A percentile compares a stretch with the other conserved stretches of the same genome.
Evolutionary conservation across 1,284 basidiomycete species (phyloP).

Genomic region (Austroboletus novae-zelandiae): DNA sequence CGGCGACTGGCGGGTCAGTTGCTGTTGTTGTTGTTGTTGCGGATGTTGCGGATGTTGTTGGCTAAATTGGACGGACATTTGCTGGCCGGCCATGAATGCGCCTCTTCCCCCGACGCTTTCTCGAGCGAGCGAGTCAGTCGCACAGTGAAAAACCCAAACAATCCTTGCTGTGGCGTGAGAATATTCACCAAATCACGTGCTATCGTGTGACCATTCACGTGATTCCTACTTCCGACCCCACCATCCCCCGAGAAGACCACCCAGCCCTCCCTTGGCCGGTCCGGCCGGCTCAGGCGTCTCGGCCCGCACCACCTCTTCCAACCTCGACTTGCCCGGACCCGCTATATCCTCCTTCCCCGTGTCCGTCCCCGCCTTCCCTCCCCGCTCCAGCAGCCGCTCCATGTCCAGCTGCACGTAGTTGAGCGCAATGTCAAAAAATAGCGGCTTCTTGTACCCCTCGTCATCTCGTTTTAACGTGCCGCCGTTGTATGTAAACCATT

Average conservation of each 20-base stretch:
- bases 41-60: constrained; percentile 16
- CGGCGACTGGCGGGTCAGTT: constrained; percentile 13
- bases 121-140: background rate
- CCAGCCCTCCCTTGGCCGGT: constrained; percentile 37
- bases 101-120: constrained; percentile 7
- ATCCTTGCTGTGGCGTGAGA: constrained; percentile 22
- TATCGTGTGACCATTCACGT: background rate
- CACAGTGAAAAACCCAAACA: constrained; percentile 17
- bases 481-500: constrained; percentile 79
- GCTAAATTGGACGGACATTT: constrained; percentile 25
- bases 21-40: constrained; percentile 14
- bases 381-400: constrained; percentile 68
- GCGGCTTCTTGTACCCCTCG: constrained; percentile 68
- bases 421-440: constrained; percentile 93
- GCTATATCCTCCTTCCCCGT: constrained; percentile 19
- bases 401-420: constrained; percentile 88
- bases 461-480: constrained; percentile 46
- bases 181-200: constrained; percentile 7
- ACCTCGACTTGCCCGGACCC: constrained; percentile 24
- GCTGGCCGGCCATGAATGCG: constrained; percentile 28
- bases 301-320: constrained; percentile 29
- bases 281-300: constrained; percentile 41
- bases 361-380: constrained; percentile 51
- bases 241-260: constrained; percentile 52
- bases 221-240: constrained; percentile 43